phyloP scores from a whole-genome alignment of 2,329 filamentous ascomycete species.

The Fusarium sarcochroum region DNA sequence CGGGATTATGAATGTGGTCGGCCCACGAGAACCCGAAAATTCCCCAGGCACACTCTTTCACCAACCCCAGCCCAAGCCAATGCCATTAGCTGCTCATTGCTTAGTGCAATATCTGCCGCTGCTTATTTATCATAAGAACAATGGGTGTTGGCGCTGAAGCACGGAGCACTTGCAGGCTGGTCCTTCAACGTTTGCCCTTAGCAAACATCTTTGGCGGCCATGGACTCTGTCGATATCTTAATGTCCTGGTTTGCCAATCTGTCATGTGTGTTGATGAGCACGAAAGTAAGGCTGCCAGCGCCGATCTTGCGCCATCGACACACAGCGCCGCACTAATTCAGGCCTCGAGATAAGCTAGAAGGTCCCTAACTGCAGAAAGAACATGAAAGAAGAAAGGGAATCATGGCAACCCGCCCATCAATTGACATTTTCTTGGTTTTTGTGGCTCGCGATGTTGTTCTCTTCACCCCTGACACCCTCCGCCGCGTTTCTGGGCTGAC shows the following conservation, averaged over 20 bases:
- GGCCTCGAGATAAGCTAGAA: not conserved
- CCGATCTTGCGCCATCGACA: conserved; percentile 7
- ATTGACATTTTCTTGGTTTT: not conserved
- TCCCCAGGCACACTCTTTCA: conserved; percentile 2
- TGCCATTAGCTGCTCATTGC: conserved; percentile 28
- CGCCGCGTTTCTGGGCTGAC: conserved; percentile 31
- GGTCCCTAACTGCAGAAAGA: conserved; percentile 2
- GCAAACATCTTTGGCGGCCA: conserved; percentile 26
- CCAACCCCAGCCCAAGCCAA: conserved; percentile 15
- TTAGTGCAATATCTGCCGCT: conserved; percentile 1
- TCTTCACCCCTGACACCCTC: conserved; percentile 11
- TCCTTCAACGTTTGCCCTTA: conserved; percentile 25
- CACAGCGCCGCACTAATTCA: conserved; percentile 1
- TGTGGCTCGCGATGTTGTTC: conserved; percentile 7
- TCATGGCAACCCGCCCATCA: conserved; percentile 6
- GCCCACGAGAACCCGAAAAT: conserved; percentile 11
- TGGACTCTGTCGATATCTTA: too few species aligned
- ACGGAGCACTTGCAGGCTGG: conserved; percentile 28
- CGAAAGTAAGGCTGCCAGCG: not conserved
- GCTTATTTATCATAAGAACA: conserved; percentile 14
- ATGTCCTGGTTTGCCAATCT: not conserved
- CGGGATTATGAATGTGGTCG: not conserved
- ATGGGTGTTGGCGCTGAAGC: conserved; percentile 21
- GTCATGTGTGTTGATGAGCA: not conserved
- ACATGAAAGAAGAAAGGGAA: conserved; percentile 21